Evolutionary conservation across 208 protist genomes (phyloP).

Genomic region (Strigomonas culicis): DNA sequence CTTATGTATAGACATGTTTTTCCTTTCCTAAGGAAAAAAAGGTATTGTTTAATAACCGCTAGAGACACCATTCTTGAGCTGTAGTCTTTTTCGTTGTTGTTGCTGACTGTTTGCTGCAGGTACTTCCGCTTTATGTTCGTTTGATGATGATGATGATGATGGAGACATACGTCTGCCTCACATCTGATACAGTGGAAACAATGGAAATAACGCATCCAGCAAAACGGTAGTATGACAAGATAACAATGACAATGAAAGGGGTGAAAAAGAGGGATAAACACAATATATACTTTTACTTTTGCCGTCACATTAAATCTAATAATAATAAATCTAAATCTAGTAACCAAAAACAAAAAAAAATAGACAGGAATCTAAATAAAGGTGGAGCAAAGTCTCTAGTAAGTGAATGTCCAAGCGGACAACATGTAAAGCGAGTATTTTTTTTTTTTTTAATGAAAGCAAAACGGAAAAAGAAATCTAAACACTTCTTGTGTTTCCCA

Average conservation of each 20-base stretch:
- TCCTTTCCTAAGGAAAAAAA: no score
- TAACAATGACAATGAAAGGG: background rate
- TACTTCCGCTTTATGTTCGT: no score
- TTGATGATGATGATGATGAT: no score
- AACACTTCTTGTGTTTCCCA: background rate
- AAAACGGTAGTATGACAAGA: background rate
- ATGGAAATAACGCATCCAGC: no score
- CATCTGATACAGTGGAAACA: no score
- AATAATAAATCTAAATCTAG: slow-evolving; percentile 9
- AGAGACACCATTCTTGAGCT: no score
- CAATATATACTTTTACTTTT: background rate
- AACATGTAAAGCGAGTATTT: background rate
- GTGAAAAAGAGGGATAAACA: background rate
- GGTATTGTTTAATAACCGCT: no score
- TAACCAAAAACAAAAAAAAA: slow-evolving; percentile 3
- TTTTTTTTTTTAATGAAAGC: slow-evolving; percentile 9
- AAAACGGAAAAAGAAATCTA: background rate
- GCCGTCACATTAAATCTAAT: background rate
- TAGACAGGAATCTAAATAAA: slow-evolving; percentile 10
- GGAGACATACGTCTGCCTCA: no score
- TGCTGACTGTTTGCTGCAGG: no score
- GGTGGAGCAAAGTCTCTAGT: background rate
- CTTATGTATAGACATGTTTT: no score
- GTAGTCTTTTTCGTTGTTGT: no score
- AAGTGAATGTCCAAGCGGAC: background rate